Base-by-base conservation (phyloP, 2,329 filamentous ascomycete genomes). In the Colletotrichum sojae region DNA sequence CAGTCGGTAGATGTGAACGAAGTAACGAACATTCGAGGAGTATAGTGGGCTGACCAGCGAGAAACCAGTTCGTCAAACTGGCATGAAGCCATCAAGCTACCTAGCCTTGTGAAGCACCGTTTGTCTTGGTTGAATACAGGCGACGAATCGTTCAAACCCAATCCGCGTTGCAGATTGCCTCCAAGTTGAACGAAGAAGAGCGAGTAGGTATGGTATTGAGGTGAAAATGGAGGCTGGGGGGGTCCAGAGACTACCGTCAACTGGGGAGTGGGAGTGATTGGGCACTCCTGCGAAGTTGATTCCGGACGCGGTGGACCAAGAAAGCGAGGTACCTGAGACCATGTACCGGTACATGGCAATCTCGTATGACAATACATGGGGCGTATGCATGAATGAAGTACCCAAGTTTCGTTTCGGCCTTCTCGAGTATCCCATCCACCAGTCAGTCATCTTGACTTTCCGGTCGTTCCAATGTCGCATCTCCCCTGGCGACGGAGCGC, bases 351-450 rank as follows among this genome's bases (percentile, higher is more conserved):
- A 77, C 76, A 72, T 71, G 71, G 20, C 59, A 69, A 55, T 66
- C 52, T 73, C 68, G 73, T 73, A 73, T 66, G 67, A 71, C 68
- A 71, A 64, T 78, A 78, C 76, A 74, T 76, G 61, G 63, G 70
- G 58, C 61, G 53, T 68, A 66, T 74, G 74, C 73, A 75, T 70
- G 63, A 74, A 71, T 70, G 71, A 77, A 76, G 76, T 77, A 77
- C 74, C 73, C 63, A 46, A 45, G 40, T 63, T 63, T 66, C 57
- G 67, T 62, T 68, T 70, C 53, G 56, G 45, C 58, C 52, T 46
- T 43, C 20, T 46, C 39, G 40, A 58, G 20, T 58, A 46, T 55
- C 56, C 48, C 63, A 68, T 68, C 46, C 57, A 55, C 56, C 63
- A 60, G 48, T 55, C 48, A 67, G 67, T 51, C 58, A 51, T 46